phyloP scores from a whole-genome alignment of 1,284 basidiomycete genomes.

The Xerocomus minutiporus region DNA sequence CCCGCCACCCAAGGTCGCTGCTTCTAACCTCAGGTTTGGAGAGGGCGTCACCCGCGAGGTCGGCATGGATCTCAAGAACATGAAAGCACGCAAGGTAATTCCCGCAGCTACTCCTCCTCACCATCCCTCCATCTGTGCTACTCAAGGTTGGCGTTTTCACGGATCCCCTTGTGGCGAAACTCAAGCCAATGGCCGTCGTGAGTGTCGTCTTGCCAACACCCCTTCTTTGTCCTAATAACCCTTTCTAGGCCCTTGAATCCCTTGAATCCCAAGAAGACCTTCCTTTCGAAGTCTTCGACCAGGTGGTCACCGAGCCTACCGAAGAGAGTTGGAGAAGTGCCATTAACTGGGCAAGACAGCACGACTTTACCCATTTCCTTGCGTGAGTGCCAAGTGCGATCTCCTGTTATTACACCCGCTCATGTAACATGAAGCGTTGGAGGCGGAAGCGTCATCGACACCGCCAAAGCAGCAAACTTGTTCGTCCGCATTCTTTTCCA shows the following conservation, averaged over 20 bases:
- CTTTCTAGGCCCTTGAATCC: conserved; percentile 65
- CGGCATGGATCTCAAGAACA: conserved; percentile 90
- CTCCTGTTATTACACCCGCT: conserved; percentile 1
- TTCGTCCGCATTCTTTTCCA: conserved; percentile 37
- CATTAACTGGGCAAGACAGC: conserved; percentile 80
- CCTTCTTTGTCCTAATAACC: background rate
- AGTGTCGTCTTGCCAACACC: conserved; percentile 21
- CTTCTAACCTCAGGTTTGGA: conserved; percentile 86
- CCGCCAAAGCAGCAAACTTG: conserved; percentile 89
- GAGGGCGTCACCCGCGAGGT: conserved; percentile 88
- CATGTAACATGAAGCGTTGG: conserved; percentile 59
- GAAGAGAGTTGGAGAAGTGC: conserved; percentile 86
- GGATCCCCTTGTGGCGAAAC: conserved; percentile 78
- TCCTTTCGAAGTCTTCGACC: conserved; percentile 81
- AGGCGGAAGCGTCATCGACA: conserved; percentile 95
- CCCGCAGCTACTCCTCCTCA: conserved; percentile 7
- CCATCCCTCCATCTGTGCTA: background rate
- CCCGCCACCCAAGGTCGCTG: conserved; percentile 63
- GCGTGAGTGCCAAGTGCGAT: conserved; percentile 48
- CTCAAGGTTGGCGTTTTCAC: conserved; percentile 88
- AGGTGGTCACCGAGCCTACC: conserved; percentile 86
- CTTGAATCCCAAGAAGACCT: conserved; percentile 70
- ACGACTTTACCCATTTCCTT: conserved; percentile 91
- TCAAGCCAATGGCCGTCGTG: conserved; percentile 80
- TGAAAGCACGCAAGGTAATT: conserved; percentile 74